Evolutionary conservation across 352 stramenopile species (phyloP).

Genomic region (Lagenidium sp.): DNA sequence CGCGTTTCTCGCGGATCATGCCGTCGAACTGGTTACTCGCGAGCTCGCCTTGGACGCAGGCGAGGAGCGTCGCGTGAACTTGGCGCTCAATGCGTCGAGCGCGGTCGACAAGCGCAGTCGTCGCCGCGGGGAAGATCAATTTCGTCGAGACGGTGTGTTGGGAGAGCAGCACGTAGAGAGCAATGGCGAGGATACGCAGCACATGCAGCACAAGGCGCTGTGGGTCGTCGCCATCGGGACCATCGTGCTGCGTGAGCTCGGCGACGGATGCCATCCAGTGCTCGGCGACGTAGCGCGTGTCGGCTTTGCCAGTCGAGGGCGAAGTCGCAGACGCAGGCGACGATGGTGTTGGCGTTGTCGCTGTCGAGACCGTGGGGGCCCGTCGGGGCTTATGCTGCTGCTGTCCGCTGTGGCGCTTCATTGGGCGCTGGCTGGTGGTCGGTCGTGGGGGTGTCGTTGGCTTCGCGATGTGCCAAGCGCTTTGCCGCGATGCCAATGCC

Average conservation of each 20-base stretch:
- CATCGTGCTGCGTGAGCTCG: neutral
- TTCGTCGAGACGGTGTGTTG: constrained; percentile 21
- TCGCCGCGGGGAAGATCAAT: constrained; percentile 23
- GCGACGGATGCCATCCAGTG: neutral
- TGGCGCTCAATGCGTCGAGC: constrained; percentile 17
- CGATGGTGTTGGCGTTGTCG: too few species aligned
- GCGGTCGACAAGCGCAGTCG: constrained; percentile 10
- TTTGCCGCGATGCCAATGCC: too few species aligned
- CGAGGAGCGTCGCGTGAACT: constrained; percentile 29
- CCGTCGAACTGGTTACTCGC: constrained; percentile 55
- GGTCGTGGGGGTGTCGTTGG: too few species aligned
- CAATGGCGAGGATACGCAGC: constrained; percentile 50
- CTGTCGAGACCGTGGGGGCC: too few species aligned
- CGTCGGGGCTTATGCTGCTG: too few species aligned
- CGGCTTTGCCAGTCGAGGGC: too few species aligned
- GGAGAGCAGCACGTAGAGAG: constrained; percentile 46
- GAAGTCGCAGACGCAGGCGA: too few species aligned
- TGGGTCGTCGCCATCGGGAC: constrained; percentile 7
- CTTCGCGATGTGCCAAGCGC: too few species aligned
- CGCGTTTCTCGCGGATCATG: constrained; percentile 38
- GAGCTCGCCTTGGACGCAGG: constrained; percentile 34
- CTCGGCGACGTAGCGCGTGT: neutral
- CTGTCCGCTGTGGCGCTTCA: too few species aligned
- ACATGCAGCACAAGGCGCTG: constrained; percentile 42
- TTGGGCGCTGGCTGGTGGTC: too few species aligned